Conservation (phyloP, 2,329 filamentous ascomycete species). For the Lecanicillium sp. region DNA sequence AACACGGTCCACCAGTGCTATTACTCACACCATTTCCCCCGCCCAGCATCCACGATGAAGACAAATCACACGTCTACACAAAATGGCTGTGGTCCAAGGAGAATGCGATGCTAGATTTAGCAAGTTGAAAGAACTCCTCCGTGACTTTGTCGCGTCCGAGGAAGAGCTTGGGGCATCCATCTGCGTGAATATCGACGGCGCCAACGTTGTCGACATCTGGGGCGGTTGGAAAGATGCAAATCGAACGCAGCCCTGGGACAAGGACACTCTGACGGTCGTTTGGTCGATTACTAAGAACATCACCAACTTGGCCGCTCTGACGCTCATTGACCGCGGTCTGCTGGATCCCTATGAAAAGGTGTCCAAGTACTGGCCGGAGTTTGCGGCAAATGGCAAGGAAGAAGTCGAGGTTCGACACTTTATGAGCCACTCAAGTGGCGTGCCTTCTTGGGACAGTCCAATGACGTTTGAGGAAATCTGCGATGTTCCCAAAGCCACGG, state of each 20-base stretch:
- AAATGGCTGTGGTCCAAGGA: constrained; percentile 21
- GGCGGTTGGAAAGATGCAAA: constrained; percentile 27
- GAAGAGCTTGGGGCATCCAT: constrained; percentile 36
- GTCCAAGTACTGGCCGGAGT: constrained; percentile 37
- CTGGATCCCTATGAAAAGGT: constrained; percentile 28
- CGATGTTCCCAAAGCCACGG: constrained; percentile 20
- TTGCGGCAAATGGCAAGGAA: constrained; percentile 31
- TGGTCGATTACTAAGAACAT: constrained; percentile 31
- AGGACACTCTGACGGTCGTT: constrained; percentile 30
- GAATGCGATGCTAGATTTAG: constrained; percentile 26
- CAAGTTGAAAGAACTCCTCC: constrained; percentile 21
- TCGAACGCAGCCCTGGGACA: constrained; percentile 24
- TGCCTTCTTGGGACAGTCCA: constrained; percentile 23
- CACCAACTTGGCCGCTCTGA: constrained; percentile 10
- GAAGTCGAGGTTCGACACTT: constrained; percentile 30
- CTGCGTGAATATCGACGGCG: constrained; percentile 29
- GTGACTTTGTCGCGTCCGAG: constrained; percentile 23
- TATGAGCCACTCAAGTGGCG: constrained; percentile 29
- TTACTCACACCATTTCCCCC: too few relatives aligned
- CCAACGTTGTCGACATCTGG: constrained; percentile 37
- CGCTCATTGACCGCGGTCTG: constrained; percentile 30
- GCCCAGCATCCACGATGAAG: too few relatives aligned
- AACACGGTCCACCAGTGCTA: too few relatives aligned
- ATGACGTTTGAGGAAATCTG: constrained; percentile 23
- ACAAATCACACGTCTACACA: not conserved